phyloP scores from a whole-genome alignment of 192 early-diverging fungal genomes.

The Mycoemilia scoparia region DNA sequence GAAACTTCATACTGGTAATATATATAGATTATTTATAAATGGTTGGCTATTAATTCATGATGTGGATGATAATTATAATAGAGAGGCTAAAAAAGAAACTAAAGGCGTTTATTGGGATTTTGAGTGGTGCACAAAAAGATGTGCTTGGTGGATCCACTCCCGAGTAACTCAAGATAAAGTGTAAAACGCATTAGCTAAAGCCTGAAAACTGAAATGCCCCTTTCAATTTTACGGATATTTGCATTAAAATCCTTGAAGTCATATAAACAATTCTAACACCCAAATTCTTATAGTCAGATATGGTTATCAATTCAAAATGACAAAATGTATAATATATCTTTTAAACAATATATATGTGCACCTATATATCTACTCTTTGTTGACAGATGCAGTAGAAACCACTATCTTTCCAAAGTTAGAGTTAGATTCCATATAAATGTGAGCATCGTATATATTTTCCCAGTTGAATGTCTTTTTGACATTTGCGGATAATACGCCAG shows the following conservation, averaged over 20 bases:
- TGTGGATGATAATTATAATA: not conserved
- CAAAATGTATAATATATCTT: too few species aligned
- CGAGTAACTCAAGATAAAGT: too few species aligned
- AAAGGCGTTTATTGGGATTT: not conserved
- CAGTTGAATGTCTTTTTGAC: conserved; percentile 46
- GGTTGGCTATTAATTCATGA: not conserved
- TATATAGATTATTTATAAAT: not conserved
- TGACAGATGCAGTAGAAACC: conserved; percentile 14
- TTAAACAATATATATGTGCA: not conserved
- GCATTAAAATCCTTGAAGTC: too few species aligned
- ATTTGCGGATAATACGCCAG: conserved; percentile 26
- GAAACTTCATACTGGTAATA: too few species aligned
- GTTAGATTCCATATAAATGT: conserved; percentile 46
- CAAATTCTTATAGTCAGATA: too few species aligned
- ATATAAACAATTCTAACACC: too few species aligned
- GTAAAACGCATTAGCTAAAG: too few species aligned
- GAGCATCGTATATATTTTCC: conserved; percentile 45
- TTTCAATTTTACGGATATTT: too few species aligned
- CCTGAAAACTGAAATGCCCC: too few species aligned
- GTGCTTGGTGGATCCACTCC: not conserved
- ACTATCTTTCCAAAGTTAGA: conserved; percentile 45
- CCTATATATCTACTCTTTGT: not conserved
- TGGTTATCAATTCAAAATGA: too few species aligned
- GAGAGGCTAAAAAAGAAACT: not conserved
- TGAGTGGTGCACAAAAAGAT: not conserved